Base-by-base conservation (phyloP, 208 protist species). In the Trypanosoma melophagium region DNA sequence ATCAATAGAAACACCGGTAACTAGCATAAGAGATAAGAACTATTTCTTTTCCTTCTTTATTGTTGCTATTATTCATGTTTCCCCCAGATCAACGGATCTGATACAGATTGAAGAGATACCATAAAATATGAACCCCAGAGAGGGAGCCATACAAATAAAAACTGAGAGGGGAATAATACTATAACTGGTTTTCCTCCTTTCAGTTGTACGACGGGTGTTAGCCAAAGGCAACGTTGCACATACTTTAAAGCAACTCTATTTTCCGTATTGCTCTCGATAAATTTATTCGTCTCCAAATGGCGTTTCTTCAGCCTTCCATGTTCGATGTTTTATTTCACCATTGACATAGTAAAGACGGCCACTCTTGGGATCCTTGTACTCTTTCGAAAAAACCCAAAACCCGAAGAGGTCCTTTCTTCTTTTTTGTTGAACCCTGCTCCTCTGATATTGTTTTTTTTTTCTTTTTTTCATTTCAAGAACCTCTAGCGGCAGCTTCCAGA, bases 251-350 rank as follows among this genome's bases (percentile, higher is more conserved):
- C 16, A 47, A 47, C 16, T 47, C 16, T 17, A 12, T 47, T 47
- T 47, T 2, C 16, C 16, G 3, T 47, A n/a, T 14, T 47, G 10
- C 16, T 19, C 12, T 31, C 25, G 35, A 60, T 60, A 40, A 35
- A 38, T 24, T 22, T 42, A 60, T 22, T 60, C 54, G 3, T 16
- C 51, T 31, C 19, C 22, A 60, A 71, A 71, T 0, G 56, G 8
- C 8, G 66, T 71, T 28, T 71, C 66, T 35, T 71, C 66, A 12
- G 64, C 14, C 13, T 57, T 71, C 57, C 60, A 71, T 45, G 66
- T 71, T 28, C 57, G 25, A 1, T 60, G 51, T 38, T 64, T 71
- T 47, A 56, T 71, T 35, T 64, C 66, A 64, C 44, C 45, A n/a
- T 71, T 71, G 51, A 64, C 66, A 44, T 71, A 62, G 38, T 64